phyloP scores from a whole-genome alignment of 1,139 yeast species.

The Blastobotrys arbuscula region DNA sequence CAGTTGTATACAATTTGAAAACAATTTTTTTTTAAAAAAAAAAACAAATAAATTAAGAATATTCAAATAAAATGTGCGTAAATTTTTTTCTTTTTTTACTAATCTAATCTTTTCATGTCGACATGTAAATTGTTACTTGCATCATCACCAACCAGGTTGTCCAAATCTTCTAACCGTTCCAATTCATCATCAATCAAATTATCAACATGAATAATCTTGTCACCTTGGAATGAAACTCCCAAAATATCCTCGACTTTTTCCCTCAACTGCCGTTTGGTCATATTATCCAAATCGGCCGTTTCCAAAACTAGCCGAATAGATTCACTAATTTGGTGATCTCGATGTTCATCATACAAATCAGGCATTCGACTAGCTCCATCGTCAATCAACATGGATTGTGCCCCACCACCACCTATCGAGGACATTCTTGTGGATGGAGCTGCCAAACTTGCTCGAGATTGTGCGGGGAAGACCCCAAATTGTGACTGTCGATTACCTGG shows the following conservation, averaged over 20 bases:
- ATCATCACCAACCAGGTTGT: neutral
- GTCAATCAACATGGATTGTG: neutral
- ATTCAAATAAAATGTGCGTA: neutral
- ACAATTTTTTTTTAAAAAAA: neutral
- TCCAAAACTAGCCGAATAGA: conserved; percentile 31
- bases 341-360: conserved; percentile 19
- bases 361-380: conserved; percentile 8
- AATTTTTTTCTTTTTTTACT: too few relatives aligned
- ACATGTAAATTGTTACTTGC: neutral
- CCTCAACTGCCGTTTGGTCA: conserved; percentile 36
- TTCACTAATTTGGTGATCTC: conserved; percentile 22
- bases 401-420: conserved; percentile 1
- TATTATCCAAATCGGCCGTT: conserved; percentile 34
- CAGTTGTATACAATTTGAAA: neutral
- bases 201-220: conserved; percentile 31
- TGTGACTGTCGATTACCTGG: neutral
- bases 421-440: conserved; percentile 9
- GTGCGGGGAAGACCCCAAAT: conserved; percentile 6
- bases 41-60: neutral
- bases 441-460: conserved; percentile 20
- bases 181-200: conserved; percentile 35
- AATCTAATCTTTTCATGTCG: neutral
- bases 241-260: conserved; percentile 35
- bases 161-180: conserved; percentile 27
- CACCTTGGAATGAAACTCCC: conserved; percentile 33